These are phyloP conservation scores for Dactylorhiza incarnata DNA, from an alignment of 106 monocot species.

Conservation along the genomic window DNA sequence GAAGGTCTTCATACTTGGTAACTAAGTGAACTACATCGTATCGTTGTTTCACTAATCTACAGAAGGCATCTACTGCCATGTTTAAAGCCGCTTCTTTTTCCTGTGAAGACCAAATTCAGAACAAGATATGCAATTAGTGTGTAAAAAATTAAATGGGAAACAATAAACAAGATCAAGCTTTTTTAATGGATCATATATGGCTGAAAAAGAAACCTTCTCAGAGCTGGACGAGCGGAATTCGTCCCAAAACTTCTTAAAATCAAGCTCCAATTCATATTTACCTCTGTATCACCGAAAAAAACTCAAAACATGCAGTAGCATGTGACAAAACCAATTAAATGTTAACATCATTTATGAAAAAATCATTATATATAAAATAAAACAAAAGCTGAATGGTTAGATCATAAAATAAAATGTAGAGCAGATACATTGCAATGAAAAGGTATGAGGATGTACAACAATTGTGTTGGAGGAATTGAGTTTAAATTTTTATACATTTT, in stretches of 20 bases:
- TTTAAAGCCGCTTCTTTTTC: constrained; percentile 92
- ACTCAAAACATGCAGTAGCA: constrained; percentile 2
- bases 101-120: constrained; percentile 30
- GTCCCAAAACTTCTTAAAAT: constrained; percentile 96
- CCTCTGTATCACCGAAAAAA: constrained; percentile 46
- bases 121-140: background rate
- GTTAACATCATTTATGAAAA: background rate
- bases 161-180: background rate
- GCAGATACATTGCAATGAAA: background rate
- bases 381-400: background rate
- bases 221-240: constrained; percentile 97
- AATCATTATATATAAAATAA: background rate
- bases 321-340: background rate
- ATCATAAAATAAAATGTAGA: background rate
- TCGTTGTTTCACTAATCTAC: constrained; percentile 84
- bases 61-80: constrained; percentile 84
- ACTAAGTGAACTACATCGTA: constrained; percentile 73
- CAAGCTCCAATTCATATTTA: constrained; percentile 82
- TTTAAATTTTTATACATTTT: background rate
- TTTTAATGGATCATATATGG: background rate
- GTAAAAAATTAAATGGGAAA: background rate
- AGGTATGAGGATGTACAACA: background rate
- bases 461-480: background rate
- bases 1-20: constrained; percentile 45
- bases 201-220: constrained; percentile 67